Conservation (phyloP, 768 basidiomycete species). For the Strobilomyces dryophilus region DNA sequence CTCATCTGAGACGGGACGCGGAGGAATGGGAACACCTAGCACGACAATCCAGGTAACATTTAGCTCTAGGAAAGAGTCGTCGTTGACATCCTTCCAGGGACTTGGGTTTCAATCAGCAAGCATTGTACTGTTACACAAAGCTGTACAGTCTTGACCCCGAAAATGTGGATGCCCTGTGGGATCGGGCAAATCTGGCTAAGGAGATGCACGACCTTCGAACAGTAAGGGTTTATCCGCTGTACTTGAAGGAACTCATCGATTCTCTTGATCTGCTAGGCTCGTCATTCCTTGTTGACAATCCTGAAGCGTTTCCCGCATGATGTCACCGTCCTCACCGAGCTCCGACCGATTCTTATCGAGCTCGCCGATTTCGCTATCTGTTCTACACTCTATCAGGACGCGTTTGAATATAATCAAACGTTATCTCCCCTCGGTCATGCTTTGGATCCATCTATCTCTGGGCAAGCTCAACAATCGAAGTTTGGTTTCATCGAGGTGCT, state of each 20-base stretch:
- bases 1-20: constrained; percentile 78
- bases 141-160: constrained; percentile 71
- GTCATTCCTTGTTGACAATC: constrained; percentile 26
- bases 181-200: constrained; percentile 77
- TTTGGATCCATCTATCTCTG: constrained; percentile 15
- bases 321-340: constrained; percentile 70
- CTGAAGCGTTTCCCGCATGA: constrained; percentile 52
- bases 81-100: constrained; percentile 53
- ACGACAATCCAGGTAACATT: constrained; percentile 58
- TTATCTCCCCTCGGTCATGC: constrained; percentile 41
- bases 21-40: constrained; percentile 89
- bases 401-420: constrained; percentile 64
- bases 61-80: constrained; percentile 42
- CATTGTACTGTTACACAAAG: constrained; percentile 88
- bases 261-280: constrained; percentile 13
- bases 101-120: constrained; percentile 75
- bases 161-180: constrained; percentile 87
- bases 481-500: constrained; percentile 58
- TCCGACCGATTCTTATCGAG: constrained; percentile 55
- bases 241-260: not conserved
- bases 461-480: constrained; percentile 7
- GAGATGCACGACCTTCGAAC: constrained; percentile 67
- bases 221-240: constrained; percentile 36
- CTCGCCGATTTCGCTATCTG: constrained; percentile 64
- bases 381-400: constrained; percentile 62